Conservation (phyloP, 495 filamentous ascomycete species). For the Penicillium bovifimosum region DNA sequence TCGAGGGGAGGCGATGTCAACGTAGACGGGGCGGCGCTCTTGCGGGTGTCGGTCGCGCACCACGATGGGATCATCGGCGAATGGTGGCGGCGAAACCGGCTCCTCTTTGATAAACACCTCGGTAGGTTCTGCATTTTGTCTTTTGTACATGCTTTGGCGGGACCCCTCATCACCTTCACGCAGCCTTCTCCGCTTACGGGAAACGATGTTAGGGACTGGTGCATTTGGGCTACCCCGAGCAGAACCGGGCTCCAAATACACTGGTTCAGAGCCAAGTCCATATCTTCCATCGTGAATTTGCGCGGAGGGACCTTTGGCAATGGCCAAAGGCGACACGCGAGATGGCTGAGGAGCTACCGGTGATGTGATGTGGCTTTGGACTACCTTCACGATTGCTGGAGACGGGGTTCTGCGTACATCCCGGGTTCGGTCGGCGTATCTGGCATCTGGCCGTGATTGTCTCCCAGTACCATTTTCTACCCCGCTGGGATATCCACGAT, state of each 20-base stretch:
- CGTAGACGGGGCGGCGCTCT: slow-evolving; percentile 42
- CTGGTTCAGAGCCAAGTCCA: slow-evolving; percentile 23
- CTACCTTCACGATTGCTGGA: slow-evolving; percentile 39
- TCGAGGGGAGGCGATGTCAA: slow-evolving; percentile 45
- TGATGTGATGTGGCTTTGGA: slow-evolving; percentile 59
- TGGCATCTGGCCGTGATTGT: slow-evolving; percentile 15
- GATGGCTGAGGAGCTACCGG: slow-evolving; percentile 79
- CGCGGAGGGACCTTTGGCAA: slow-evolving; percentile 52
- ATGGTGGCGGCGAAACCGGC: slow-evolving; percentile 74
- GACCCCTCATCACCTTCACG: slow-evolving; percentile 29
- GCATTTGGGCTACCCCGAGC: slow-evolving; percentile 35
- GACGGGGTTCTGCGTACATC: slow-evolving; percentile 22
- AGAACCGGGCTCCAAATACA: slow-evolving; percentile 21
- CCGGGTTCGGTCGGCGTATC: slow-evolving; percentile 17
- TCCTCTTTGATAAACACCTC: slow-evolving; percentile 78
- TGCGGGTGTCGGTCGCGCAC: slow-evolving; percentile 39
- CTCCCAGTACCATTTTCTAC: slow-evolving; percentile 15
- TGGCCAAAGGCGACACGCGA: slow-evolving; percentile 70
- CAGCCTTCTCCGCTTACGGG: slow-evolving; percentile 47
- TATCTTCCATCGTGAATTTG: slow-evolving; percentile 25
- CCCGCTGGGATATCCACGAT: slow-evolving; percentile 22
- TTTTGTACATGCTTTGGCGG: slow-evolving; percentile 26
- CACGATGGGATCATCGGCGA: slow-evolving; percentile 48
- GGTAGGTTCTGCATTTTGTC: slow-evolving; percentile 28
- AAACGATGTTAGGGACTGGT: slow-evolving; percentile 27